Conservation (phyloP, 768 basidiomycete genomes). For the Aureoboletus auriporus region DNA sequence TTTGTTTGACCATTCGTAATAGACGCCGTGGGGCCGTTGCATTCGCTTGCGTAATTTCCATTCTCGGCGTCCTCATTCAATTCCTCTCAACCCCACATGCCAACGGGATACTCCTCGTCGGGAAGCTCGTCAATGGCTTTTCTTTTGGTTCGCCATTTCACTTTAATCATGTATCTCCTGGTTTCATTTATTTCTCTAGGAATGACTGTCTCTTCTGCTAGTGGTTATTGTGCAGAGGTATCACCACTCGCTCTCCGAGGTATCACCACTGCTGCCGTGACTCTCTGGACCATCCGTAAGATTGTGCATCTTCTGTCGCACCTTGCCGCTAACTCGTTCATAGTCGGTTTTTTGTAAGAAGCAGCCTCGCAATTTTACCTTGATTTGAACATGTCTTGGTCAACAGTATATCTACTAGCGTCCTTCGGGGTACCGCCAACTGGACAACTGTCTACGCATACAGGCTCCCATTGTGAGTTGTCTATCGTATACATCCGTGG, state of each 20-base stretch:
- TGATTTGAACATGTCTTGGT: not conserved
- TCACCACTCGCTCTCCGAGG: slow-evolving; percentile 25
- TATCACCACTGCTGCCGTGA: slow-evolving; percentile 22
- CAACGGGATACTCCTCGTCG: slow-evolving; percentile 21
- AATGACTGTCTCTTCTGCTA: slow-evolving; percentile 22
- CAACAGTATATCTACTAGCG: slow-evolving; percentile 21
- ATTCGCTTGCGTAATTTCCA: slow-evolving; percentile 18
- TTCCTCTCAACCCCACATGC: slow-evolving; percentile 20
- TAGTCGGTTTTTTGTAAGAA: slow-evolving; percentile 20
- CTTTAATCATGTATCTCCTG: not conserved
- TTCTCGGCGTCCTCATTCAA: slow-evolving; percentile 19
- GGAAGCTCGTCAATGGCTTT: slow-evolving; percentile 25
- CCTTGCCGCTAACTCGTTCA: not conserved
- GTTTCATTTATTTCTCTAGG: not conserved
- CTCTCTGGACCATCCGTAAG: slow-evolving; percentile 26
- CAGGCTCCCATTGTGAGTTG: slow-evolving; percentile 24
- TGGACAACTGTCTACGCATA: slow-evolving; percentile 21
- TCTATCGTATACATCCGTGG: not conserved
- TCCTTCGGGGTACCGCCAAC: slow-evolving; percentile 21
- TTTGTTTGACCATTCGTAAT: not conserved
- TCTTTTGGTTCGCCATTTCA: slow-evolving; percentile 16
- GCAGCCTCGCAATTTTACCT: no score
- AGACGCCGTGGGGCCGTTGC: slow-evolving; percentile 23
- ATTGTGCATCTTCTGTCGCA: not conserved
- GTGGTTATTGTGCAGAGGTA: slow-evolving; percentile 25